Evolutionary conservation across 192 early-diverging fungal genomes (phyloP).

Genomic region (Backusella australiensis): DNA sequence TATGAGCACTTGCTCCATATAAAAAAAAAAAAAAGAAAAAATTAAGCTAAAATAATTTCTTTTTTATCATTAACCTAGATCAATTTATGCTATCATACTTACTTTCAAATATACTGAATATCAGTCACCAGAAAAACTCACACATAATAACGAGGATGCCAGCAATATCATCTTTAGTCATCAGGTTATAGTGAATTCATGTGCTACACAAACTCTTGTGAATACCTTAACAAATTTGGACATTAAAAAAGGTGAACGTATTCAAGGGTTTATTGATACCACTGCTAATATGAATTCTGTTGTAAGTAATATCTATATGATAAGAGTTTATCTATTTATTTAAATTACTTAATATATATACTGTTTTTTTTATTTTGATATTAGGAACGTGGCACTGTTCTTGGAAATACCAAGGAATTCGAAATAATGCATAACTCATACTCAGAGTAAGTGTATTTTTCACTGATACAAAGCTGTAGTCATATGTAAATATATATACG

Average conservation of each 20-base stretch:
- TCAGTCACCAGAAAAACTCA: neutral
- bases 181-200: neutral
- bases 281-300: neutral
- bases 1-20: too few species aligned
- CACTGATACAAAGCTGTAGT: neutral
- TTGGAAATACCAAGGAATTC: too few species aligned
- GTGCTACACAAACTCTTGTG: neutral
- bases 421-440: too few species aligned
- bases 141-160: neutral
- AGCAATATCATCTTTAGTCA: neutral
- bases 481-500: neutral
- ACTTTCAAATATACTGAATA: neutral
- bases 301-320: neutral
- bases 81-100: neutral
- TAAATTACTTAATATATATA: neutral
- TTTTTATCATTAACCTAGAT: neutral
- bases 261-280: neutral
- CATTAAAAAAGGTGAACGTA: neutral
- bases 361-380: neutral
- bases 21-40: too few species aligned
- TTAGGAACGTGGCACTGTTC: neutral
- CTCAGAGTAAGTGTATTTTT: neutral
- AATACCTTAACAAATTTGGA: neutral
- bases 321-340: too few species aligned
- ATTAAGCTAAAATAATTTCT: too few species aligned